Evolutionary conservation across 495 filamentous ascomycete genomes (phyloP).

Genomic region (Aspergillus conjunctus): DNA sequence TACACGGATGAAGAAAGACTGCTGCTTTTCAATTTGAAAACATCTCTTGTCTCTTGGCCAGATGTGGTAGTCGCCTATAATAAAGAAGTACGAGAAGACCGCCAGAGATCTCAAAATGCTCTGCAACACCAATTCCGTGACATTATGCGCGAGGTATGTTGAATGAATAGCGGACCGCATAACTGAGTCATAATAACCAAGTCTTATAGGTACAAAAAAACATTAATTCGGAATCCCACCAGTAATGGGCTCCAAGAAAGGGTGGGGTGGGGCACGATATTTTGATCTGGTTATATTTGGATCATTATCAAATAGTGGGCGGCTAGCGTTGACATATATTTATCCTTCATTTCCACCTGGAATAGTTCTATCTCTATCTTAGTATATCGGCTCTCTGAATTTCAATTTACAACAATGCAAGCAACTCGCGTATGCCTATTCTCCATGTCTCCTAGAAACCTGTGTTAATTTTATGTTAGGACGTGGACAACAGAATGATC

Average conservation of each 20-base stretch:
- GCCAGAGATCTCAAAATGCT: slow-evolving; percentile 12
- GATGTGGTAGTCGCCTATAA: slow-evolving; percentile 14
- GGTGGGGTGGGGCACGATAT: too few relatives aligned
- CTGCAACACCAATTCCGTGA: slow-evolving; percentile 18
- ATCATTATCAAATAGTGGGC: too few relatives aligned
- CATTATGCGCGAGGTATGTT: background rate
- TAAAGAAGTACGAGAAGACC: slow-evolving; percentile 12
- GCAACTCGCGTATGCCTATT: background rate
- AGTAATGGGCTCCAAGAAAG: too few relatives aligned
- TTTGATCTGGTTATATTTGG: too few relatives aligned
- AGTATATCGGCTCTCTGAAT: too few relatives aligned
- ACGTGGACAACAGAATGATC: background rate
- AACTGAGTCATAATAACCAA: background rate
- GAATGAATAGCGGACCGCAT: too few relatives aligned
- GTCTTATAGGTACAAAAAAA: background rate
- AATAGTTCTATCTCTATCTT: too few relatives aligned
- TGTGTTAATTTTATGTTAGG: background rate
- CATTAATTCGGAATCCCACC: background rate
- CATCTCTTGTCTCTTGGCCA: background rate
- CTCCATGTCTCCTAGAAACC: background rate
- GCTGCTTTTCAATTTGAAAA: slow-evolving; percentile 9
- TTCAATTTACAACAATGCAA: background rate
- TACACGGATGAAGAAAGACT: slow-evolving; percentile 12
- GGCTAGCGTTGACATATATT: too few relatives aligned
- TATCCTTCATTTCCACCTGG: too few relatives aligned